Evolutionary conservation across 2,329 filamentous ascomycete species (phyloP).

Genomic region (Calonectria fujianensis): DNA sequence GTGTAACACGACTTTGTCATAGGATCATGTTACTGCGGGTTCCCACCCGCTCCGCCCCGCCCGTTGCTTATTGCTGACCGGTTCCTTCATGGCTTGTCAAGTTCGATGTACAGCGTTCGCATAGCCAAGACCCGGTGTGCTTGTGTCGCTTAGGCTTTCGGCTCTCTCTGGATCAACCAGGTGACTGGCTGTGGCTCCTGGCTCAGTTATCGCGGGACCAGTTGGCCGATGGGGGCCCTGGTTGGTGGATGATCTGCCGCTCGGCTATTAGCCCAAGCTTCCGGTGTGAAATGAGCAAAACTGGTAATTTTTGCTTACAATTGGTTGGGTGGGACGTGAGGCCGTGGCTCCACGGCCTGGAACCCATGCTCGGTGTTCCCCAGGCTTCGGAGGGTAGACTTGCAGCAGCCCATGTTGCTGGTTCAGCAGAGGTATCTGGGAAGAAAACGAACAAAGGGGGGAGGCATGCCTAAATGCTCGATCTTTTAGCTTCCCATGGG

Average conservation of each 20-base stretch:
- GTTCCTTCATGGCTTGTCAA: not conserved
- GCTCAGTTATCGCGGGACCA: not conserved
- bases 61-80: not conserved
- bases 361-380: slow-evolving; percentile 31
- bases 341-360: slow-evolving; percentile 40
- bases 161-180: not conserved
- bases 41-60: not conserved
- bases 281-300: not conserved
- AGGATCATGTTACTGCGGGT: not conserved
- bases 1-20: not conserved
- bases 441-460: not conserved
- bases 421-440: not conserved
- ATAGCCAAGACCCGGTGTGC: not conserved
- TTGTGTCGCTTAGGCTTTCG: not conserved
- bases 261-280: slow-evolving; percentile 18
- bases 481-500: not conserved
- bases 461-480: not conserved
- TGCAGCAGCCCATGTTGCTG: slow-evolving; percentile 37
- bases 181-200: not conserved
- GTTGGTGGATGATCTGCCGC: not conserved
- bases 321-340: not conserved
- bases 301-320: slow-evolving; percentile 36
- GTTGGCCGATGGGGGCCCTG: not conserved
- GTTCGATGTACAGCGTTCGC: not conserved
- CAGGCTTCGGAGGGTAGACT: slow-evolving; percentile 21